Conservation (phyloP, 257 asterid species). For the Solanum dulcamara region DNA sequence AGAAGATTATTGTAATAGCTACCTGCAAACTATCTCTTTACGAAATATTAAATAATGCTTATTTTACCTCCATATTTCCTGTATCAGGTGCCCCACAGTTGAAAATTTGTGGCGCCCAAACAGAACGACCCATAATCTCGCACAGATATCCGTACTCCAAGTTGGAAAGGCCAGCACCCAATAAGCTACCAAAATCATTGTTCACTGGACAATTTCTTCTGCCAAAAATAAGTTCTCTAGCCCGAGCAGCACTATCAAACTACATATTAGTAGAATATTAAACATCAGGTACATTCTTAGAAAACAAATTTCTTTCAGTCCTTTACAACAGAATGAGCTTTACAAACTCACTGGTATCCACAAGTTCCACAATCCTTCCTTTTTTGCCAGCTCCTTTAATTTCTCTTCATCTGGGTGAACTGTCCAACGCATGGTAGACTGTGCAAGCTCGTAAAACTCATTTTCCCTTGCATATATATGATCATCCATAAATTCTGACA, state of each 20-base stretch:
- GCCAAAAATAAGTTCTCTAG: constrained; percentile 44
- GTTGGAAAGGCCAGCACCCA: constrained; percentile 87
- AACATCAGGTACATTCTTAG: background rate
- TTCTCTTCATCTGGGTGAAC: constrained; percentile 85
- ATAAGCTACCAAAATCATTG: constrained; percentile 37
- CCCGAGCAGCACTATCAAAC: constrained; percentile 90
- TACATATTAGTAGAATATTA: constrained; percentile 18
- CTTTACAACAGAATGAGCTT: background rate
- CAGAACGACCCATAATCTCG: constrained; percentile 87
- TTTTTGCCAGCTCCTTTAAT: constrained; percentile 74
- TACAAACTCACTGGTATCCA: constrained; percentile 67
- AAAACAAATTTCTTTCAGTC: background rate
- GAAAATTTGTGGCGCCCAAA: constrained; percentile 94
- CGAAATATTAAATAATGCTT: background rate
- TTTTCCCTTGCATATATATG: constrained; percentile 77
- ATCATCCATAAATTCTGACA: constrained; percentile 73
- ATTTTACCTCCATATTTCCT: constrained; percentile 95
- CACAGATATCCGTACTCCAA: constrained; percentile 91
- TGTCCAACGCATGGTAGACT: constrained; percentile 69
- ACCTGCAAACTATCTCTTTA: background rate
- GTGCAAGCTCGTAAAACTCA: constrained; percentile 68
- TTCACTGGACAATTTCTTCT: constrained; percentile 16
- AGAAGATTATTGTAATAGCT: background rate
- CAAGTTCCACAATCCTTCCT: constrained; percentile 86
- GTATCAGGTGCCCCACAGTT: constrained; percentile 99